Conservation (phyloP, 1,284 basidiomycete species). For the Kwoniella shivajii region DNA sequence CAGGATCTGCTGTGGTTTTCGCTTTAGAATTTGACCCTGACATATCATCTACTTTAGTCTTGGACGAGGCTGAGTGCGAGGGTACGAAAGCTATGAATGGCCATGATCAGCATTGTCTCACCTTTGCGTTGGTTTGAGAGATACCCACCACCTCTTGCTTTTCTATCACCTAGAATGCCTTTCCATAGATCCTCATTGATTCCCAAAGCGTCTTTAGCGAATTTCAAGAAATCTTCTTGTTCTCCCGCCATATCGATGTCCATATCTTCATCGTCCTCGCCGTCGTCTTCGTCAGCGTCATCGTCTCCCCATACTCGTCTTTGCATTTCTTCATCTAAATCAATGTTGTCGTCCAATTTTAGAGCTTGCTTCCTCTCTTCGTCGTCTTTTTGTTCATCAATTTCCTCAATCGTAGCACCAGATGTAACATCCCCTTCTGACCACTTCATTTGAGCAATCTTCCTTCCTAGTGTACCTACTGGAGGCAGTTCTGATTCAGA, state of each 20-base stretch:
- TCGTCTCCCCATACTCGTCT: slow-evolving; percentile 84
- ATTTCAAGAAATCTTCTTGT: slow-evolving; percentile 87
- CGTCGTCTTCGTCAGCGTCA: slow-evolving; percentile 38
- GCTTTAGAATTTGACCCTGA: too few relatives aligned
- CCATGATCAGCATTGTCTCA: too few relatives aligned
- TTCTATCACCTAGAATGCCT: slow-evolving; percentile 74
- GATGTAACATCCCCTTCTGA: slow-evolving; percentile 15
- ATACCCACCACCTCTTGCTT: slow-evolving; percentile 61
- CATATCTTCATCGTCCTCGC: slow-evolving; percentile 55
- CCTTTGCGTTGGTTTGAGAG: too few relatives aligned
- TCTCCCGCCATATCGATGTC: slow-evolving; percentile 82
- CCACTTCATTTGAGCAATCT: slow-evolving; percentile 46
- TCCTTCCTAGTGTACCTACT: slow-evolving; percentile 38
- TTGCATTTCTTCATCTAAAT: slow-evolving; percentile 78
- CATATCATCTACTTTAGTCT: neutral
- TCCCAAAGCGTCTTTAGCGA: slow-evolving; percentile 84
- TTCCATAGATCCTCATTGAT: slow-evolving; percentile 81
- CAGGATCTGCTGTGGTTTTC: neutral
- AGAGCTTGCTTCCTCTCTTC: slow-evolving; percentile 29
- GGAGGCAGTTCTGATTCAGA: slow-evolving; percentile 46
- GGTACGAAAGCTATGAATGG: slow-evolving; percentile 18
- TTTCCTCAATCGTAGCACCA: slow-evolving; percentile 40
- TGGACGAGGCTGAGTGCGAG: neutral
- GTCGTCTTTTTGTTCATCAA: slow-evolving; percentile 32
- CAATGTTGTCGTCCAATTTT: slow-evolving; percentile 68